Evolutionary conservation across 768 basidiomycete genomes (phyloP), one percentile per base, ranked within the genome.

Genomic region (Dentipellis sp.): DNA sequence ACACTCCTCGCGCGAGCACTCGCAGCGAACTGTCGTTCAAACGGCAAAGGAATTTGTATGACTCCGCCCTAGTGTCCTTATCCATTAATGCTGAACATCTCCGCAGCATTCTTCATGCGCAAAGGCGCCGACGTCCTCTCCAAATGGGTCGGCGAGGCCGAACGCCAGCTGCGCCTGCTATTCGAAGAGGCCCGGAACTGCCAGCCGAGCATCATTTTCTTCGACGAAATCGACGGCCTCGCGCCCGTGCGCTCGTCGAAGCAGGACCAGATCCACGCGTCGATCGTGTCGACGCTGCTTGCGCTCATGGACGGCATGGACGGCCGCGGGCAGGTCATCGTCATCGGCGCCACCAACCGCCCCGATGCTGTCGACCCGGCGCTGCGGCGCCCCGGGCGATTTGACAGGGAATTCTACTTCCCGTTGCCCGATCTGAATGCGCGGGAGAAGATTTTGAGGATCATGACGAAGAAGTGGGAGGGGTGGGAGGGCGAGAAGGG

Each of bases 291-390:
- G 52, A 98, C 97, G 0, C 77, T 98, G 9, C 77, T 99, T 2
- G 95, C 97, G 2, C 77, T 98, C 46, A 98, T 98, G 97, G 97
- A 98, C 68, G 97, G 95, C 46, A 98, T 98, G 95, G 97, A 99
- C 60, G 94, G 94, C 1, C 82, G 97, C 53, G 94, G 94, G 1
- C 94, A 97, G 69, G 95, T 99, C 16, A 81, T 98, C 23, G 92
- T 99, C 34, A 98, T 98, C 62, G 97, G 97, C 29, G 97, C 97
- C 1, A 99, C 97, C 3, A 99, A 99, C 68, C 71, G 97, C 58
- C 95, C 95, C 0, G 97, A 99, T 69, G 90, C 94, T n/a, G 86
- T 99, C 56, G 97, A 99, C 69, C 93, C 97, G 17, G 97, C 97
- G 1, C 71, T 99, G 51, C 78, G 97, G 34, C 77, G 97, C 22